Evolutionary conservation across 2,329 filamentous ascomycete species (phyloP), one percentile per base, ranked within the genome.

Genomic region (Phaeosphaeria sp.): DNA sequence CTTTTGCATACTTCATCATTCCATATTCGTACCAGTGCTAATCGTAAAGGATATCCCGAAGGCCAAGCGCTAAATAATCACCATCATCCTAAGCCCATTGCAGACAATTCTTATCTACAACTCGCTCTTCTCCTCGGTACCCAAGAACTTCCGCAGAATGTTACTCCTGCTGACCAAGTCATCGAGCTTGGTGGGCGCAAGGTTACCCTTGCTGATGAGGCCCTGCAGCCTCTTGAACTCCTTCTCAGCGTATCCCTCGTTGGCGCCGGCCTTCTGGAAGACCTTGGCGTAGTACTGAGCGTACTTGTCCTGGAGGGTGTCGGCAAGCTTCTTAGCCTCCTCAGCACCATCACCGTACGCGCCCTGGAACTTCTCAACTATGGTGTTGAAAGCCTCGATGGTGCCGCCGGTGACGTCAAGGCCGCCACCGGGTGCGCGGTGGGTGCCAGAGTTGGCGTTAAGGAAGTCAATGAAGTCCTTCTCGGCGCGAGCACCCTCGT

Each of bases 231-330:
- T 87, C 60, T 88, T 84, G 62, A 93, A 83, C 84, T 98, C 94
- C 87, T 97, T 98, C 74, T 87, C 82, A 49, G 88, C 92, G 74
- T 92, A 97, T 52, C 83, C 89, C 60, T 90, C 84, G 80, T 90
- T 96, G 78, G 89, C 84, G 75, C 82, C 84, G 63, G 95, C 82
- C 87, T 97, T 98, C 76, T 91, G 87, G 60, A 95, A 90, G 54
- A 96, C 93, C 77, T 91, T 92, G 77, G 95, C 84, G 79, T 99
- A 98, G 86, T 99, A 99, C 80, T 93, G 86, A 47, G 92, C 92
- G 74, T 94, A 96, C 83, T 91, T 92, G 78, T 89, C 88, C 80
- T 89, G 86, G 52, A 95, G 77, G 51, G 79, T 82, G 68, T 85
- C 84, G 21, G 89, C 89, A 60, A 87, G 86, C 81, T 90, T 89